Conservation (phyloP, 176 grass and related monocot species). For the Alloteropsis semialata region DNA sequence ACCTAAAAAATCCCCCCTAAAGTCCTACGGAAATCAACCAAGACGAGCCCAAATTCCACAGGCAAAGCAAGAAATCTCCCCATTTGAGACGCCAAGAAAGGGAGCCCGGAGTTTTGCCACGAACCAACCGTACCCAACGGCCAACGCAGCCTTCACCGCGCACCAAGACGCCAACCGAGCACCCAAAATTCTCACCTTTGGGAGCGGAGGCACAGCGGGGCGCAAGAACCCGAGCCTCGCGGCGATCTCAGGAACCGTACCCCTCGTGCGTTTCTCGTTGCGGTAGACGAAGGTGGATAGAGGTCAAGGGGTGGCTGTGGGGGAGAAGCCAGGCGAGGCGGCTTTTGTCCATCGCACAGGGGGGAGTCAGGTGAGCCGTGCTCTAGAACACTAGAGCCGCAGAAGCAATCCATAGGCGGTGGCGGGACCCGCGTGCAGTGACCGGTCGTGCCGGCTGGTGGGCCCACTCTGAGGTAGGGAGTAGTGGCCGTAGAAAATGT, state of each 20-base stretch:
- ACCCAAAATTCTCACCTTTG: conserved; percentile 32
- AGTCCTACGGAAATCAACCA: background rate
- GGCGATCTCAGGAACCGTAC: background rate
- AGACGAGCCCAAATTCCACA: background rate
- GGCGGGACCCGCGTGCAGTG: background rate
- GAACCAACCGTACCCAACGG: background rate
- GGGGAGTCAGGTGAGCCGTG: background rate
- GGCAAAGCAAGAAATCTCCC: background rate
- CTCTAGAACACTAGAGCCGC: background rate
- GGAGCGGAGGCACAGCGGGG: background rate
- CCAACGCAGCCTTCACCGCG: background rate
- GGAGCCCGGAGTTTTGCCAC: background rate
- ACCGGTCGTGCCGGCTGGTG: background rate
- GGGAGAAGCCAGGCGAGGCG: background rate
- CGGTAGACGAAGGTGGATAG: background rate
- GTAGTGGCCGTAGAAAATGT: no score
- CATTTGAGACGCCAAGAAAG: background rate
- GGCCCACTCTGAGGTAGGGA: background rate
- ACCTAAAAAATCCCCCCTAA: background rate
- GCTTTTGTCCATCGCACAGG: conserved; percentile 31
- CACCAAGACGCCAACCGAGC: background rate
- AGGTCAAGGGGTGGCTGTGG: background rate
- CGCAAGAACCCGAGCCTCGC: background rate
- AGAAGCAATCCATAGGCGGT: background rate
- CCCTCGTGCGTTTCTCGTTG: background rate